phyloP scores from a whole-genome alignment of 768 basidiomycete genomes.

The Mycena vulgaris region DNA sequence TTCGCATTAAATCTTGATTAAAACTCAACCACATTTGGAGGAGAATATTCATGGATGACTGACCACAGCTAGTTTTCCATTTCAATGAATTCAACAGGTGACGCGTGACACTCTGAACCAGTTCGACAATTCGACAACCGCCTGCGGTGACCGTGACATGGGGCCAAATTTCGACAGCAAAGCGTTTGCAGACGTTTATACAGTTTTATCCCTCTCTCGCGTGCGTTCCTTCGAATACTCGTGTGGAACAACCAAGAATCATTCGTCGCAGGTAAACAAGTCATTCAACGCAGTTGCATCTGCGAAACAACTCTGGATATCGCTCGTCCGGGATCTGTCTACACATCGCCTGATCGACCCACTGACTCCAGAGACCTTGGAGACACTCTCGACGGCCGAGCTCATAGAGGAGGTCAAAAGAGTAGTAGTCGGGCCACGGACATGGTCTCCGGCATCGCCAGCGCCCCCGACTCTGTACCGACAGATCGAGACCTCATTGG shows the following conservation, averaged over 20 bases:
- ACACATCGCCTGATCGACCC: not conserved
- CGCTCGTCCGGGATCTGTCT: not conserved
- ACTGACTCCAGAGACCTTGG: not conserved
- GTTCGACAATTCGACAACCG: too few relatives aligned
- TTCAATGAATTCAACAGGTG: too few relatives aligned
- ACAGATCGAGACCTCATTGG: not conserved
- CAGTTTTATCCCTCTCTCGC: not conserved
- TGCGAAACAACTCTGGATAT: not conserved
- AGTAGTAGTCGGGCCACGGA: not conserved
- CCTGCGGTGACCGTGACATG: too few relatives aligned
- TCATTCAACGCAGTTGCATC: not conserved
- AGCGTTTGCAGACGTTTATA: not conserved
- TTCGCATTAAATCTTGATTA: too few relatives aligned
- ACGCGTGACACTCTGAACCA: too few relatives aligned
- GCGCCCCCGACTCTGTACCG: not conserved
- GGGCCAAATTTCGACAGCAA: too few relatives aligned
- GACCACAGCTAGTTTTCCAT: too few relatives aligned
- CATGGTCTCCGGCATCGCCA: not conserved
- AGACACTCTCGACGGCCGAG: not conserved
- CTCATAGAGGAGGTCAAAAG: not conserved
- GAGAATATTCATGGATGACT: too few relatives aligned
- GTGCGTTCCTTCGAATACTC: not conserved
- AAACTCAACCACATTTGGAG: too few relatives aligned
- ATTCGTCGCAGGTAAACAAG: not conserved
- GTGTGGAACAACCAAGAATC: too few relatives aligned